Conservation (phyloP, 306 rosid species). For the Corylus americana region DNA sequence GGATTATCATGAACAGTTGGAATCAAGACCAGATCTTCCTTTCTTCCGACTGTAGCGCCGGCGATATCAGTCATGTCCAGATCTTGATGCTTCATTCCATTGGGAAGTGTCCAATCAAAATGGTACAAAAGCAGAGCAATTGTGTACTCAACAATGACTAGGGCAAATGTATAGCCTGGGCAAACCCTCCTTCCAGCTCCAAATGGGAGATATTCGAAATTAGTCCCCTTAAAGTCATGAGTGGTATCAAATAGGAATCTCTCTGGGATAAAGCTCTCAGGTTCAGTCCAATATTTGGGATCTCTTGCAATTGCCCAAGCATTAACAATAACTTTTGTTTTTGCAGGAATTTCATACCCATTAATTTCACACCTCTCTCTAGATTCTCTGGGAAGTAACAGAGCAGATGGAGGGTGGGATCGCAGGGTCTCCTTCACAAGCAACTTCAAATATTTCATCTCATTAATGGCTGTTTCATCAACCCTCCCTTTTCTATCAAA, state of each 20-base stretch:
- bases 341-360: too few relatives aligned
- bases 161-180: constrained; percentile 30
- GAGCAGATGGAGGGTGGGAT: constrained; percentile 18
- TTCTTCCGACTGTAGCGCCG: not conserved
- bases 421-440: constrained; percentile 39
- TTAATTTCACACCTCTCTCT: constrained; percentile 25
- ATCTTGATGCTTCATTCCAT: constrained; percentile 24
- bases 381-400: constrained; percentile 32
- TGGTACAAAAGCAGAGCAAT: constrained; percentile 31
- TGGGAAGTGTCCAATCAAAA: constrained; percentile 20
- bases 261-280: constrained; percentile 29
- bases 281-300: constrained; percentile 24
- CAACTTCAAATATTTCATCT: not conserved
- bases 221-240: constrained; percentile 21
- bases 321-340: too few relatives aligned
- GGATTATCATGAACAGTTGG: not conserved
- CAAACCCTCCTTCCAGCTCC: constrained; percentile 35
- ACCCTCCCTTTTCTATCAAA: constrained; percentile 19
- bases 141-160: constrained; percentile 14
- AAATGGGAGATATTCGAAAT: constrained; percentile 27
- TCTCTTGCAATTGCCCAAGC: too few relatives aligned
- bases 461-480: too few relatives aligned
- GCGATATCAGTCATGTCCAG: constrained; percentile 26
- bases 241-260: constrained; percentile 16
- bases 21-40: constrained; percentile 16